A percentile compares a stretch with the other conserved stretches of the same genome.
These are phyloP conservation scores for Colletotrichum horii DNA, from an alignment of 2,329 filamentous ascomycete species.

Conservation along the genomic window DNA sequence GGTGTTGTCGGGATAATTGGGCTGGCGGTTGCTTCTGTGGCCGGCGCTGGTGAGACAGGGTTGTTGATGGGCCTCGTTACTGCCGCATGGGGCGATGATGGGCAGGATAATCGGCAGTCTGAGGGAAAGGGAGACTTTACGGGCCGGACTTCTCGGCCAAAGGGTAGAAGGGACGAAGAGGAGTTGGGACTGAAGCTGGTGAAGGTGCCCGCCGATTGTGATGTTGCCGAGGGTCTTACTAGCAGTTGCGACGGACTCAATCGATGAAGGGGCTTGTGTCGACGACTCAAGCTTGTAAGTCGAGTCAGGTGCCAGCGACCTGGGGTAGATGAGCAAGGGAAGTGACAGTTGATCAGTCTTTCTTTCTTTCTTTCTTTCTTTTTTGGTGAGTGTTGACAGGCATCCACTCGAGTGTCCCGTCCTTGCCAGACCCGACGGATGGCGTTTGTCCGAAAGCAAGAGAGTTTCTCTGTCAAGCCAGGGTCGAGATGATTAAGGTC, in stretches of 20 bases:
- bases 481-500: background rate
- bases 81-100: background rate
- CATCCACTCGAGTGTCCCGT: background rate
- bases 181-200: background rate
- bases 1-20: background rate
- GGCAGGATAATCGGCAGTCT: background rate
- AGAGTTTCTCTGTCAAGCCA: background rate
- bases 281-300: background rate
- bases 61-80: background rate
- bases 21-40: background rate
- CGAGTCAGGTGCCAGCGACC: background rate
- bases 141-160: background rate
- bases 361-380: background rate
- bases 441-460: slow-evolving; percentile 4
- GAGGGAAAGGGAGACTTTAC: background rate
- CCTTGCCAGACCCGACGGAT: background rate
- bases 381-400: background rate
- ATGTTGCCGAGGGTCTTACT: background rate
- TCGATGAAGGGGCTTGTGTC: background rate
- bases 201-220: background rate
- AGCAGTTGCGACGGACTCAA: background rate
- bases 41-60: background rate
- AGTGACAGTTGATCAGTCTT: background rate
- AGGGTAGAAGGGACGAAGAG: background rate
- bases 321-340: background rate